Evolutionary conservation across 768 basidiomycete genomes (phyloP), one percentile per base, ranked within the genome.

Genomic region (Tulasnella sp.): DNA sequence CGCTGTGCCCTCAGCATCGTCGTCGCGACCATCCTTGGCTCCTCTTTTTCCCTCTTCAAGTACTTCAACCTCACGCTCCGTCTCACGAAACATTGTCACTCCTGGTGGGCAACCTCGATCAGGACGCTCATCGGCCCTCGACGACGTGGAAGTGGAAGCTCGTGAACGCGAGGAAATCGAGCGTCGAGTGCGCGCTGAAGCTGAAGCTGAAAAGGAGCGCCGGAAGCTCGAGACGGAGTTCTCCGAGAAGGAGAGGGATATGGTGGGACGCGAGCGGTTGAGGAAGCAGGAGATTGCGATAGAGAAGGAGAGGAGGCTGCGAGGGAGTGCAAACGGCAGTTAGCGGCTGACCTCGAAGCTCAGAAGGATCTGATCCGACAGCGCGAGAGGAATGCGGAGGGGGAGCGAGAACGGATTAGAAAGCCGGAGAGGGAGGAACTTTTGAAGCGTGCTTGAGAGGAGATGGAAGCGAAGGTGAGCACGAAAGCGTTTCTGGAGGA

Each of bases 211-310:
- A n/a, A n/a, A n/a, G n/a, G n/a, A n/a, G n/a, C n/a, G n/a, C n/a
- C n/a, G n/a, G n/a, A n/a, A n/a, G n/a, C n/a, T n/a, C n/a, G n/a
- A 44, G n/a, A 44, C n/a, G 42, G 42, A 44, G 42, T n/a, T 44
- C 42, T 12, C 12, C 12, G n/a, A 44, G 42, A 44, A 44, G 42
- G 76, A 2, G 42, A 84, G 32, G 79, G 37, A 66, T 19, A 37
- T 14, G 17, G 64, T 52, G 22, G 71, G 74, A 32, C 70, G 59
- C 37, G 59, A 63, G 0, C 26, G 44, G 16, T 12, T 12, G 32
- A 19, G 62, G 32, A 19, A 34, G 65, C 59, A 62, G n/a, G 22
- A 32, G n/a, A 81, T 85, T 73, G 80, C 76, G 1, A 52, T 84
- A 29, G 79, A 37, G 41, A 26, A 19, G 17, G 12, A 47, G 19